Percentiles rank a stretch among this genome's conserved stretches.
Evolutionary conservation across 2,329 filamentous ascomycete genomes (phyloP).

Genomic region (Trichoderma asperellum): DNA sequence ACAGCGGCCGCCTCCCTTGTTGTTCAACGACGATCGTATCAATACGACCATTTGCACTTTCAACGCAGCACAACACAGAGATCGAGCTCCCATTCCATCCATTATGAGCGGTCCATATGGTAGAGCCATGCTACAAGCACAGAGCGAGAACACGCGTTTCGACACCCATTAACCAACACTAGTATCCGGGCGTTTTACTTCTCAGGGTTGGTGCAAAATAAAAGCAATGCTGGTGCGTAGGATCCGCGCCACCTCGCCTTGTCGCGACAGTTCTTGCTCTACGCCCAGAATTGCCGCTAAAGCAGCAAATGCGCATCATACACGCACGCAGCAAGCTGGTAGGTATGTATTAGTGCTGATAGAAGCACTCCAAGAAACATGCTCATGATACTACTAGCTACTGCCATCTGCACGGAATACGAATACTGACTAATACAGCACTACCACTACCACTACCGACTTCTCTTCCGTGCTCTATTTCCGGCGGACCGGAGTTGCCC

Average conservation of each 20-base stretch:
- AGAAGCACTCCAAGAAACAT: not conserved
- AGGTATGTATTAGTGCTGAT: not conserved
- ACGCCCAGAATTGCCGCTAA: not conserved
- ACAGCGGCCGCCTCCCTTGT: not conserved
- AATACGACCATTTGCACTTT: not conserved
- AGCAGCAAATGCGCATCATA: conserved; percentile 3
- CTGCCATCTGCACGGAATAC: not conserved
- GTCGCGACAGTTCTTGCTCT: not conserved
- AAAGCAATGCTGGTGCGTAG: not conserved
- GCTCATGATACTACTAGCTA: not conserved
- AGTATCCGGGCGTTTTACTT: conserved; percentile 3
- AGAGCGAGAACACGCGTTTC: not conserved
- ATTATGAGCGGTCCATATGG: not conserved
- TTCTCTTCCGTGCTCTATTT: not conserved
- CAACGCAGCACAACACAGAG: not conserved
- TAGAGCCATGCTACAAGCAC: too few species aligned
- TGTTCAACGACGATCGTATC: not conserved
- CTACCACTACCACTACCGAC: not conserved
- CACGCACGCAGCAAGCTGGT: not conserved
- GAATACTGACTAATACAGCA: not conserved
- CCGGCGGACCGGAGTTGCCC: conserved; percentile 22
- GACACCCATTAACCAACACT: not conserved
- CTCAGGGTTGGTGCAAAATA: conserved; percentile 3
- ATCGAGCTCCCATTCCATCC: not conserved
- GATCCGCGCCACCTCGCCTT: not conserved